Conservation (phyloP, 2,329 filamentous ascomycete species). For the Nigrospora sphaerica region DNA sequence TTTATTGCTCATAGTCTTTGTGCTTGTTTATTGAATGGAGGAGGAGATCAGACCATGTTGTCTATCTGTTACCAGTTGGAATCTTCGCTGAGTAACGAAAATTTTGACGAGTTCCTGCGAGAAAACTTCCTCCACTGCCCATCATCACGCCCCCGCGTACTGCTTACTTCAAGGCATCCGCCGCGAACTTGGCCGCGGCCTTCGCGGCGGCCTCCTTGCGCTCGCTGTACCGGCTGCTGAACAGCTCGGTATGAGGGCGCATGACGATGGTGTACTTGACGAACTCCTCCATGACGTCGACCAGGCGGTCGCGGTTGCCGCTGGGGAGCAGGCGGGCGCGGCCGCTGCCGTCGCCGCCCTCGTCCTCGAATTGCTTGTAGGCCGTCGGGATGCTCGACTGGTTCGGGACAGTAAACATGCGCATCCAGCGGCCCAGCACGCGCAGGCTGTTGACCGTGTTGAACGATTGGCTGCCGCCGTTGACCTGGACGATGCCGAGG, state of each 20-base stretch:
- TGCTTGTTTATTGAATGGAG: too few species aligned
- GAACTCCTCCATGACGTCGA: constrained; percentile 65
- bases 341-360: constrained; percentile 25
- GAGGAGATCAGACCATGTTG: too few species aligned
- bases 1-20: too few species aligned
- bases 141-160: not conserved
- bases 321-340: constrained; percentile 40
- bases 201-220: constrained; percentile 20
- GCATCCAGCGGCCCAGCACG: constrained; percentile 62
- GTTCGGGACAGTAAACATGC: constrained; percentile 62
- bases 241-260: constrained; percentile 52
- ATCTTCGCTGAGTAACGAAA: too few species aligned
- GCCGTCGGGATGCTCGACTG: constrained; percentile 58
- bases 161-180: not conserved
- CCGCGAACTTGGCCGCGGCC: not conserved
- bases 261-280: constrained; percentile 63
- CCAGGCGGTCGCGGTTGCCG: constrained; percentile 50
- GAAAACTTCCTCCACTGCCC: too few species aligned
- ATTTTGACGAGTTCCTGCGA: too few species aligned
- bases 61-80: too few species aligned
- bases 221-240: constrained; percentile 58
- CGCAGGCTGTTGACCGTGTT: constrained; percentile 61
- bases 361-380: constrained; percentile 54
- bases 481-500: constrained; percentile 54
- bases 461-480: constrained; percentile 59